Evolutionary conservation across 2,329 filamentous ascomycete genomes (phyloP).

Genomic region (Microdochium nivale): DNA sequence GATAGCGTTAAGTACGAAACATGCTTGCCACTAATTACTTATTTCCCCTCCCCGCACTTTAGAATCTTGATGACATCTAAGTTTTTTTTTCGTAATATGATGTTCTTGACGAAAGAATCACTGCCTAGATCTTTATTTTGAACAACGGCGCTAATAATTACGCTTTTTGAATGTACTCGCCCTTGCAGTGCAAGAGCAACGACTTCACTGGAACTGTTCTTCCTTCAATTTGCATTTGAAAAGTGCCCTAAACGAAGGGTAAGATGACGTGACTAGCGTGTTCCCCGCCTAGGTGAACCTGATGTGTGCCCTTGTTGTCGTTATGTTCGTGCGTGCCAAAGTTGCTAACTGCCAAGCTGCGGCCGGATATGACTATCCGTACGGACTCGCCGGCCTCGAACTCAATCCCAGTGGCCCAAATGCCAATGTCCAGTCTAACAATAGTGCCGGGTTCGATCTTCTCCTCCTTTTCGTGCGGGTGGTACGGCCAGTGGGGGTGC

Average conservation of each 20-base stretch:
- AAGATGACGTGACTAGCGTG: constrained; percentile 11
- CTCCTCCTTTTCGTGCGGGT: constrained; percentile 12
- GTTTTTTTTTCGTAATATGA: no score
- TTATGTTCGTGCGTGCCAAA: constrained; percentile 4
- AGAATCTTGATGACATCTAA: no score
- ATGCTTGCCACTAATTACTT: no score
- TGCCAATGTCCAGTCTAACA: constrained; percentile 17
- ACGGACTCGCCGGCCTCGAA: constrained; percentile 16
- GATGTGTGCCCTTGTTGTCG: constrained; percentile 10
- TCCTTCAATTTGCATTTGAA: no score
- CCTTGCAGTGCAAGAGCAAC: no score
- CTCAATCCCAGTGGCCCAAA: constrained; percentile 19
- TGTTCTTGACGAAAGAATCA: no score
- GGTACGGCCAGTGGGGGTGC: constrained; percentile 18
- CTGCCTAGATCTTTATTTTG: no score
- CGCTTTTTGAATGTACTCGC: no score
- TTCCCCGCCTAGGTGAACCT: constrained; percentile 11
- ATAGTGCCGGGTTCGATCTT: constrained; percentile 13
- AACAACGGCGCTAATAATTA: no score
- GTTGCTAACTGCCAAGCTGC: constrained; percentile 10
- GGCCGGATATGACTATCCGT: constrained; percentile 13
- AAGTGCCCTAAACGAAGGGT: constrained; percentile 2
- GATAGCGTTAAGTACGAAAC: no score
- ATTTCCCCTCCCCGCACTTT: no score
- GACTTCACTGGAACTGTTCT: no score